A percentile compares a stretch with the other conserved stretches of the same genome.
These are phyloP conservation scores for Besnoitia besnoiti DNA, from an alignment of 169 alveolate species.

Conservation along the genomic window DNA sequence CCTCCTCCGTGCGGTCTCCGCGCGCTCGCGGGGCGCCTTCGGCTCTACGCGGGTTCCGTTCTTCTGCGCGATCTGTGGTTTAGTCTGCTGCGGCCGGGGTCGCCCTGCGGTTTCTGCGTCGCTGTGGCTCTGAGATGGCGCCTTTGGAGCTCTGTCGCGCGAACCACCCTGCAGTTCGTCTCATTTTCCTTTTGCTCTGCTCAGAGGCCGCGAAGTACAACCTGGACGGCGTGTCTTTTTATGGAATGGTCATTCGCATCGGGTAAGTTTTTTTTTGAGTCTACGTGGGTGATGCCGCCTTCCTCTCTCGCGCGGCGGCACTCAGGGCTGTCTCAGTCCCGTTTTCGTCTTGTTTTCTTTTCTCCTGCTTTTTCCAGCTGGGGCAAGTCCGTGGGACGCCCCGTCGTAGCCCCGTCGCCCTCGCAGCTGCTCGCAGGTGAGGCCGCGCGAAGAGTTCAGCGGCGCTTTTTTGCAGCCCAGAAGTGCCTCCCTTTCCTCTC, in stretches of 20 bases:
- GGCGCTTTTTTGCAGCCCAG: too few species aligned
- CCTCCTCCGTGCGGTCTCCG: background rate
- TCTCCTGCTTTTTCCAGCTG: background rate
- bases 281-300: background rate
- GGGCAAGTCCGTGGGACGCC: constrained; percentile 18
- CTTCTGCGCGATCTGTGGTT: too few species aligned
- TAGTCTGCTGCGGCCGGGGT: too few species aligned
- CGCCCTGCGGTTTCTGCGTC: background rate
- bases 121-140: too few species aligned
- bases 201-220: constrained; percentile 84
- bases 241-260: constrained; percentile 81
- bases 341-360: too few species aligned
- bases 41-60: too few species aligned
- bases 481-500: too few species aligned
- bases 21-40: too few species aligned
- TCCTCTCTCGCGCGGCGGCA: too few species aligned
- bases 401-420: constrained; percentile 36
- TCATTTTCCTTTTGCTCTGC: background rate
- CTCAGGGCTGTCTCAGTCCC: too few species aligned
- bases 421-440: constrained; percentile 5
- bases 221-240: constrained; percentile 78
- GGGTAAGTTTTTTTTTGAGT: constrained; percentile 70
- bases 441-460: background rate
- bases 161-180: background rate
- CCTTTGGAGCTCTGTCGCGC: too few species aligned